Conservation (phyloP, 768 basidiomycete species). For the Lyophyllum shimeji region DNA sequence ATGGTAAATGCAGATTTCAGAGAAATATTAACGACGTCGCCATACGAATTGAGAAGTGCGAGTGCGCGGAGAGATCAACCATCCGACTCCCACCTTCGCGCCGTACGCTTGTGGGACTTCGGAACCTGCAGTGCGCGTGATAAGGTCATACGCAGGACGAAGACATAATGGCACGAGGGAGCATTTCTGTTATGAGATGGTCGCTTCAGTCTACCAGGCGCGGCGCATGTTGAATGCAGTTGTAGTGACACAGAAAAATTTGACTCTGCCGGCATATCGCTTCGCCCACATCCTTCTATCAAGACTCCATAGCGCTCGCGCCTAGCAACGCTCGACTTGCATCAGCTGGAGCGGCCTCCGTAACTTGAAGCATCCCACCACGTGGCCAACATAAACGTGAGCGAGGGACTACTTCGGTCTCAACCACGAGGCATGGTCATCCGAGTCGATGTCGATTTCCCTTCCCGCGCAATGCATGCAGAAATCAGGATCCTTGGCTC, state of each 20-base stretch:
- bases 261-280: not conserved
- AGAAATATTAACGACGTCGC: not conserved
- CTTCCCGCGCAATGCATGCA: not conserved
- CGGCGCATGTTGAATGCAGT: too few relatives aligned
- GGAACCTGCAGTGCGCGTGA: not conserved
- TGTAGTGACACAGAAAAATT: not conserved
- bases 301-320: too few relatives aligned
- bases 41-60: not conserved
- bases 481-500: not conserved
- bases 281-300: too few relatives aligned
- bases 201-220: too few relatives aligned
- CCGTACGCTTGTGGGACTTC: not conserved
- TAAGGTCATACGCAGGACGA: not conserved
- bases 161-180: too few relatives aligned
- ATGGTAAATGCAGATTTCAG: not conserved
- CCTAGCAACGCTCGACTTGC: not conserved
- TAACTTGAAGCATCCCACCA: not conserved
- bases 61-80: not conserved
- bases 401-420: not conserved
- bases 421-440: not conserved
- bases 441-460: not conserved
- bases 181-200: too few relatives aligned
- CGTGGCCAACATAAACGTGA: not conserved
- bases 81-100: not conserved
- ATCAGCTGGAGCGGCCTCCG: not conserved